A percentile compares a stretch with the other conserved stretches of the same genome.
Evolutionary conservation across 2,329 filamentous ascomycete species (phyloP).

Genomic region (Fusarium udum): DNA sequence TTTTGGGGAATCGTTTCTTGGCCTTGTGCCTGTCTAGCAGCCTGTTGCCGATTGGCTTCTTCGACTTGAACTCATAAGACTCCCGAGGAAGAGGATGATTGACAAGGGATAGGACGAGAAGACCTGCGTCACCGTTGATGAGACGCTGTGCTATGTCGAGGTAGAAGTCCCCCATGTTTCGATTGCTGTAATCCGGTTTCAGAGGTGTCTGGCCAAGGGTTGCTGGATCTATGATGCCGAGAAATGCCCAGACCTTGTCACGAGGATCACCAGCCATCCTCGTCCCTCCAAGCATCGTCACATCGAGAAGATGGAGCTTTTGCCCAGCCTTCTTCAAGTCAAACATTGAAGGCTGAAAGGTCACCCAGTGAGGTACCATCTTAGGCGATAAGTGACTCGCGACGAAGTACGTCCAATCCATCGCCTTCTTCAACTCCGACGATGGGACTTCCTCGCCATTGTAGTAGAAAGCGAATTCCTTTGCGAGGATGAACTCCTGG

Average conservation of each 20-base stretch:
- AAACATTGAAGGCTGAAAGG: constrained; percentile 18
- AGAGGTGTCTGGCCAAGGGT: background rate
- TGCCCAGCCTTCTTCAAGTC: background rate
- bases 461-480: constrained; percentile 8
- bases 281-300: constrained; percentile 8
- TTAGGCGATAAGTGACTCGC: background rate
- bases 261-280: constrained; percentile 14
- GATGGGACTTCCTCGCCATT: background rate
- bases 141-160: constrained; percentile 9
- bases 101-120: background rate
- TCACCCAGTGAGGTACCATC: background rate
- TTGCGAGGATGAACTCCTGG: constrained; percentile 18
- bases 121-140: background rate
- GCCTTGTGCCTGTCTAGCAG: background rate
- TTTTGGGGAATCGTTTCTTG: background rate
- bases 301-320: constrained; percentile 3
- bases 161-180: constrained; percentile 19
- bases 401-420: constrained; percentile 22
- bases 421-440: constrained; percentile 2
- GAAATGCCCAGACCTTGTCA: constrained; percentile 20
- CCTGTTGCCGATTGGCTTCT: constrained; percentile 2
- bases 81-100: constrained; percentile 2
- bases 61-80: constrained; percentile 9
- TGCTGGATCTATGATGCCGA: background rate
- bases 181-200: background rate